Evolutionary conservation across 176 grass and related monocot genomes (phyloP).

Genomic region (Zizania latifolia): DNA sequence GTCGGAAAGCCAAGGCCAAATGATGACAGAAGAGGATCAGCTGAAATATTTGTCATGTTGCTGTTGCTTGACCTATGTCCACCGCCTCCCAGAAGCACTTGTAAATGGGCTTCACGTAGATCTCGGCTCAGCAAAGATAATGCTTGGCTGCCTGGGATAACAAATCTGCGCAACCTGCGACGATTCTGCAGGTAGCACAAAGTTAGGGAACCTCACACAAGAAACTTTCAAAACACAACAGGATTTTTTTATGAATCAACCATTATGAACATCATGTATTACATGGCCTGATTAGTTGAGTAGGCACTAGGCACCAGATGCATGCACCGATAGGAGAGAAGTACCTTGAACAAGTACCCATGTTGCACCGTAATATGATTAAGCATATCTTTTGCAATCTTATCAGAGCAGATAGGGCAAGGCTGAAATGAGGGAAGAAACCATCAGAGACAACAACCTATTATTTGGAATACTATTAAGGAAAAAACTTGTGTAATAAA

Average conservation of each 20-base stretch:
- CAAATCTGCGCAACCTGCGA: constrained; percentile 65
- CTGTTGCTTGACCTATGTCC: constrained; percentile 60
- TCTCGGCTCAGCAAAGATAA: constrained; percentile 74
- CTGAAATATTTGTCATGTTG: constrained; percentile 56
- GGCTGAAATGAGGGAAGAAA: constrained; percentile 43
- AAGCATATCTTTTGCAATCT: constrained; percentile 90
- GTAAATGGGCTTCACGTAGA: constrained; percentile 83
- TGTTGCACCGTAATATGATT: constrained; percentile 89
- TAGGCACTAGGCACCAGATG: no score
- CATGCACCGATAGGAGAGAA: not conserved
- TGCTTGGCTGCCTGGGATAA: constrained; percentile 73
- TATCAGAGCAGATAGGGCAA: constrained; percentile 86
- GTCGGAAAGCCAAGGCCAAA: constrained; percentile 71
- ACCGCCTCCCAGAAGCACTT: constrained; percentile 67
- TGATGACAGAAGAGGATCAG: constrained; percentile 84
- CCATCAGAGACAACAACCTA: constrained; percentile 5
- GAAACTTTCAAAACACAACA: not conserved
- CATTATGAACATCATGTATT: not conserved
- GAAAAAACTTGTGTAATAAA: not conserved
- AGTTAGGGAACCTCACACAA: constrained; percentile 26
- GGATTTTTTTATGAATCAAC: not conserved
- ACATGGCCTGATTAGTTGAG: not conserved
- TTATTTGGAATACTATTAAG: not conserved
- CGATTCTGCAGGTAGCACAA: constrained; percentile 49
- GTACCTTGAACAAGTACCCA: constrained; percentile 88